Conservation (phyloP, 2,329 filamentous ascomycete species). For the Tolypocladium nubicola region DNA sequence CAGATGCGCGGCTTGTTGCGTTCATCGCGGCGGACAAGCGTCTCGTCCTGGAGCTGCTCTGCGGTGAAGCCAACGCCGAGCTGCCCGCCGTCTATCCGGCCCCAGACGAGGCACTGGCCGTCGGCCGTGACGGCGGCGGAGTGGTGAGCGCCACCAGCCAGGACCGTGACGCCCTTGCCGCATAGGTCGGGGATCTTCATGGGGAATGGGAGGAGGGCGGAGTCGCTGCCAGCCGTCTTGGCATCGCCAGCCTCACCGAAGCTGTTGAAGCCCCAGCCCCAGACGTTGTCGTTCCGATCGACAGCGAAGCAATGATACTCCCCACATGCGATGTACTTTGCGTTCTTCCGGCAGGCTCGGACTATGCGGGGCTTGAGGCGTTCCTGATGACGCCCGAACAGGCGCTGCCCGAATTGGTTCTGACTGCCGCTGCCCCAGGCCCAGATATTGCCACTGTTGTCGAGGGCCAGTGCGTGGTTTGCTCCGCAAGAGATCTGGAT, state of each 20-base stretch:
- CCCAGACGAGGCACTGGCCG: slow-evolving; percentile 42
- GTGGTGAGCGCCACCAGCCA: slow-evolving; percentile 61
- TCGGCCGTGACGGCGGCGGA: slow-evolving; percentile 44
- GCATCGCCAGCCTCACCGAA: slow-evolving; percentile 61
- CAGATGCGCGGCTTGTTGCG: slow-evolving; percentile 49
- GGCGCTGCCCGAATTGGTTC: too few species aligned
- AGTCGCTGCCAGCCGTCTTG: slow-evolving; percentile 20
- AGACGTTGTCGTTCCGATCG: slow-evolving; percentile 55
- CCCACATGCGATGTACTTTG: slow-evolving; percentile 39
- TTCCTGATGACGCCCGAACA: too few species aligned
- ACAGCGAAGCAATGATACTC: slow-evolving; percentile 69
- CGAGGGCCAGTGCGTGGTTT: too few species aligned
- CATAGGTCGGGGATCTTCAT: slow-evolving; percentile 51
- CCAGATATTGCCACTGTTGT: too few species aligned
- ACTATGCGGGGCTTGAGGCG: too few species aligned
- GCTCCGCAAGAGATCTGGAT: too few species aligned
- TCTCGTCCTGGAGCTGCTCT: slow-evolving; percentile 33
- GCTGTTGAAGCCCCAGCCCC: slow-evolving; percentile 72
- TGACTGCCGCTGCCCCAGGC: too few species aligned
- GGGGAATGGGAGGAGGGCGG: slow-evolving; percentile 49
- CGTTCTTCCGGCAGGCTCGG: too few species aligned
- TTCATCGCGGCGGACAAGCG: slow-evolving; percentile 42
- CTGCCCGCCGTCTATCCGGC: slow-evolving; percentile 39
- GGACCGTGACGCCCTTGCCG: slow-evolving; percentile 45
- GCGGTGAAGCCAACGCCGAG: slow-evolving; percentile 37